Evolutionary conservation across 495 filamentous ascomycete species (phyloP), one percentile per base, ranked within the genome.

Genomic region (Xylaria curta): DNA sequence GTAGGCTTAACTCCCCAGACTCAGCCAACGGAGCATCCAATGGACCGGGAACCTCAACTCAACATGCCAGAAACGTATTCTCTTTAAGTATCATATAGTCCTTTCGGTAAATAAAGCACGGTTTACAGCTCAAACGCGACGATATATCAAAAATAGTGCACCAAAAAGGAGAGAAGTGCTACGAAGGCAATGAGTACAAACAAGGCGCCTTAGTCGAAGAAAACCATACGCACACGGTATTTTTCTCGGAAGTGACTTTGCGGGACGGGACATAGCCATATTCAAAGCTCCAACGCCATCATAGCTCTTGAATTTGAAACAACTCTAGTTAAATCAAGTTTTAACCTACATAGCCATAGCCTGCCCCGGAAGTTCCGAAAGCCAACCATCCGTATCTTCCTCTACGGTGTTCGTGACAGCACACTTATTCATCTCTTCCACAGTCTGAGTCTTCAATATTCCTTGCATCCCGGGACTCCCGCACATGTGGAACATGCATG

Each of bases 401-500:
- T 68, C 65, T 10, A 86, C 83, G 19, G 76, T 78, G 49, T 79
- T 76, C 71, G 82, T 68, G 24, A 84, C 77, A 1, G 78, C 70
- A 73, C 86, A 87, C 71, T 79, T 76, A 66, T 86, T 84, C 75
- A 82, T 81, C 28, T 79, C 76, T 7, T 75, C 76, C 6, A 85
- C 75, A 24, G 76, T 78, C 80, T 87, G 86, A 36, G 78, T 80
- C 75, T 82, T 83, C 42, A 83, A 73, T 28, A 77, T 69, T 1
- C 81, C 70, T 63, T 80, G 82, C 53, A 65, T 66, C 13, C 76
- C 75, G 4, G 65, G 65, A 1, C 83, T 81, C 47, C 83, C 83
- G 46, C 83, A 85, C 17, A 71, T 78, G 28, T 84, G 80, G 72
- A 83, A 85, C 75, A 84, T 81, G 78, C 82, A 84, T 2, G 73